phyloP scores from a whole-genome alignment of 768 basidiomycete species.

The Rhizopogon sp. region DNA sequence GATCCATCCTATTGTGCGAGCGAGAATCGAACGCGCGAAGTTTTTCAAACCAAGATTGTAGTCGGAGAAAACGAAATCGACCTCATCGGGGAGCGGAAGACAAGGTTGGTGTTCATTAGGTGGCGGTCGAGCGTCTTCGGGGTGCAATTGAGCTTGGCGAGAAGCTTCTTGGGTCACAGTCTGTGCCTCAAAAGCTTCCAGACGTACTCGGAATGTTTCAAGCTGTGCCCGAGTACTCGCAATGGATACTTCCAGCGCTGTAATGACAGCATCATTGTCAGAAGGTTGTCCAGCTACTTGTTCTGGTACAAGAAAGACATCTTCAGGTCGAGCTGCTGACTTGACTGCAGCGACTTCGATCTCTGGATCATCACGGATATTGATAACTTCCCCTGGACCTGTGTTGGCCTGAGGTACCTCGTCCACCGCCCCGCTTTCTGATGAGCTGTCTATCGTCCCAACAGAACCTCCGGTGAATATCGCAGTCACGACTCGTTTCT shows the following conservation, averaged over 20 bases:
- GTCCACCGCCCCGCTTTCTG: neutral
- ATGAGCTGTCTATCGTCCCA: neutral
- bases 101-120: neutral
- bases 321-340: neutral
- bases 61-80: neutral
- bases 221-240: conserved; percentile 17
- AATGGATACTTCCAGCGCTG: conserved; percentile 20
- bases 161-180: conserved; percentile 11
- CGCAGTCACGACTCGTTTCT: conserved; percentile 23
- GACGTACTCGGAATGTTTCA: conserved; percentile 19
- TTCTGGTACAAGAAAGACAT: too few relatives aligned
- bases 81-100: neutral
- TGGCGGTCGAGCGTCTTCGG: neutral
- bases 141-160: neutral
- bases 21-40: conserved; percentile 12
- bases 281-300: neutral
- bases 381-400: neutral
- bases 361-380: neutral
- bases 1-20: conserved; percentile 17
- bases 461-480: conserved; percentile 19
- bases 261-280: conserved; percentile 6
- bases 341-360: neutral
- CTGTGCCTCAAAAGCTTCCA: conserved; percentile 23
- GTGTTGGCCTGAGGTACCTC: neutral
- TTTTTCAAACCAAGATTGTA: conserved; percentile 5